A percentile compares a stretch with the other conserved stretches of the same genome.
phyloP scores from a whole-genome alignment of 2,329 filamentous ascomycete species.

The Ambrosiella beaveri region DNA sequence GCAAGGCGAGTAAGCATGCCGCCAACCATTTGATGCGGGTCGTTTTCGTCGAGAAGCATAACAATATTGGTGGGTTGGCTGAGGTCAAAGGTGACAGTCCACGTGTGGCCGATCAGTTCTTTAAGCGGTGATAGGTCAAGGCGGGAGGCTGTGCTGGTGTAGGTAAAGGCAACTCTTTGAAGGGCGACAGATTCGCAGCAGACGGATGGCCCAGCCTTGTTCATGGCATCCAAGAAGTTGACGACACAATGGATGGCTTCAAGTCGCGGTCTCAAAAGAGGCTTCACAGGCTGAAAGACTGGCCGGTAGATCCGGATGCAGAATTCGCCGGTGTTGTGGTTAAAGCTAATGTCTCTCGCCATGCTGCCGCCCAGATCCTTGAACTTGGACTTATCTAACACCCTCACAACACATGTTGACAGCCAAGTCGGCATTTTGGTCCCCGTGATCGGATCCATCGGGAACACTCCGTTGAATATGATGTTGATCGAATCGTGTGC shows the following conservation, averaged over 20 bases:
- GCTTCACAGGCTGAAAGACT: conserved; percentile 41
- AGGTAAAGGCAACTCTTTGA: conserved; percentile 50
- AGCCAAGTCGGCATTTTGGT: conserved; percentile 21
- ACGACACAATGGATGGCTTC: conserved; percentile 54
- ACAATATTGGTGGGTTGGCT: conserved; percentile 25
- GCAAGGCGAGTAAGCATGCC: conserved; percentile 41
- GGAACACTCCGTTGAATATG: conserved; percentile 32
- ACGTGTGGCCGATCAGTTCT: conserved; percentile 15
- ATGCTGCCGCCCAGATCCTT: conserved; percentile 35
- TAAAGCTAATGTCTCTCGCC: conserved; percentile 46
- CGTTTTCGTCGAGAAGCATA: conserved; percentile 29
- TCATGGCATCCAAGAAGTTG: conserved; percentile 49
- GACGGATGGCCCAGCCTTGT: conserved; percentile 36
- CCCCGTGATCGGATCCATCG: conserved; percentile 7
- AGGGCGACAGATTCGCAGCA: conserved; percentile 43
- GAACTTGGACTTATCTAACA: conserved; percentile 37
- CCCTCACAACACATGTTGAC: conserved; percentile 37
- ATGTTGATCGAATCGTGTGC: conserved; percentile 42
- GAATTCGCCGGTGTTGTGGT: conserved; percentile 41
- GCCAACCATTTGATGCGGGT: conserved; percentile 49
- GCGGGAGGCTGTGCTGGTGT: conserved; percentile 20
- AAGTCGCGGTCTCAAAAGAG: conserved; percentile 40
- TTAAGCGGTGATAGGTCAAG: conserved; percentile 1
- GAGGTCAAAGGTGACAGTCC: conserved; percentile 43
- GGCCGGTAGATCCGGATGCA: conserved; percentile 40